Percentiles rank a stretch among this genome's conserved stretches.
Evolutionary conservation across 2,329 filamentous ascomycete genomes (phyloP).

Genomic region (Aspergillus sp.): DNA sequence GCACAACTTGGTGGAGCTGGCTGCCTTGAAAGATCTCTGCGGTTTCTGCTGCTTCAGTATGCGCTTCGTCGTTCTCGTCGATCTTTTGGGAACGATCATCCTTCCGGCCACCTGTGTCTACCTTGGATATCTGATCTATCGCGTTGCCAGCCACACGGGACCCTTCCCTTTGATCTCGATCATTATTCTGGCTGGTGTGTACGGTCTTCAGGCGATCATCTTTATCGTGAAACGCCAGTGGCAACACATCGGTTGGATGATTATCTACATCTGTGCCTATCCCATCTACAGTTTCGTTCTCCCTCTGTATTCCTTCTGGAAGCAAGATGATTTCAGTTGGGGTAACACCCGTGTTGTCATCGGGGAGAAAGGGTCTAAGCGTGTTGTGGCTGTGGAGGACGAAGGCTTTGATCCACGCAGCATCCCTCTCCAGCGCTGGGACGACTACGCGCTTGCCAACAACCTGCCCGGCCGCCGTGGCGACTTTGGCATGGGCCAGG

Average conservation of each 20-base stretch:
- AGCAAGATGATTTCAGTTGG: slow-evolving; percentile 98
- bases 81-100: slow-evolving; percentile 88
- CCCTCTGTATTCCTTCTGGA: slow-evolving; percentile 98
- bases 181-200: slow-evolving; percentile 83
- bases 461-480: slow-evolving; percentile 89
- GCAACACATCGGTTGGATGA: slow-evolving; percentile 99
- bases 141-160: slow-evolving; percentile 65
- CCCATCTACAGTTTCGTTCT: slow-evolving; percentile 90
- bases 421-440: slow-evolving; percentile 94
- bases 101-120: slow-evolving; percentile 87
- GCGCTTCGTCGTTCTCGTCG: slow-evolving; percentile 93
- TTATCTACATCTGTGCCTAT: slow-evolving; percentile 95
- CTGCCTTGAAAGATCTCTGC: slow-evolving; percentile 88
- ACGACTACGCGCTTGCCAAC: slow-evolving; percentile 86
- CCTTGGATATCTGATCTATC: slow-evolving; percentile 83
- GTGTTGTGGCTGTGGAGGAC: slow-evolving; percentile 80
- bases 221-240: slow-evolving; percentile 97
- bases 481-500: slow-evolving; percentile 62
- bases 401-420: slow-evolving; percentile 87
- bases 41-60: slow-evolving; percentile 99
- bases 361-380: slow-evolving; percentile 86
- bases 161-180: slow-evolving; percentile 85
- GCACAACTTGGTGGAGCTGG: slow-evolving; percentile 89
- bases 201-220: slow-evolving; percentile 92
- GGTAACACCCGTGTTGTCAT: slow-evolving; percentile 98